A percentile compares a stretch with the other conserved stretches of the same genome.
Evolutionary conservation across 2,329 filamentous ascomycete genomes (phyloP).

Genomic region (Fusarium sp.): DNA sequence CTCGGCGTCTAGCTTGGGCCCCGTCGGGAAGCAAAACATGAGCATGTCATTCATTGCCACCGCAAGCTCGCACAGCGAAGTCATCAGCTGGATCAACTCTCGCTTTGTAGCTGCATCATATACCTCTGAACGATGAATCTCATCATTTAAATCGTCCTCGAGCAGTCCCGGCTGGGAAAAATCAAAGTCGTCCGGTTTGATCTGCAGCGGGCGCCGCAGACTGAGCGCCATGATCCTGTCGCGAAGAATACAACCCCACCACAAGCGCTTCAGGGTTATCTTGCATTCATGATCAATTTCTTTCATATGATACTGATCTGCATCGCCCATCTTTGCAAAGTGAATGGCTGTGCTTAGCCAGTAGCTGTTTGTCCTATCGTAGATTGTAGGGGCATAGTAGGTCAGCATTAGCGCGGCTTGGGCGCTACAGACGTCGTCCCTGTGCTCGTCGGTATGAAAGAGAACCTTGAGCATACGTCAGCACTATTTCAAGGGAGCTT

Average conservation of each 20-base stretch:
- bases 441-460: slow-evolving; percentile 1
- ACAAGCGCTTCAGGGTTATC: slow-evolving; percentile 62
- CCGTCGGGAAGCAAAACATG: neutral
- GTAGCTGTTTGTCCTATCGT: slow-evolving; percentile 15
- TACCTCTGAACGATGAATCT: slow-evolving; percentile 60
- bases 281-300: neutral
- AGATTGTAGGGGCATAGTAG: neutral
- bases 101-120: slow-evolving; percentile 62
- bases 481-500: neutral
- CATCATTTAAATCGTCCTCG: slow-evolving; percentile 61
- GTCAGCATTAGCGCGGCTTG: slow-evolving; percentile 18
- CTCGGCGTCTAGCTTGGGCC: neutral
- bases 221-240: slow-evolving; percentile 65
- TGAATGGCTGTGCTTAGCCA: slow-evolving; percentile 24
- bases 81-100: slow-evolving; percentile 50
- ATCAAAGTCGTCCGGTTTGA: slow-evolving; percentile 63
- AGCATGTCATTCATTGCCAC: slow-evolving; percentile 15
- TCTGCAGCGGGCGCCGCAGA: slow-evolving; percentile 63
- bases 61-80: slow-evolving; percentile 18
- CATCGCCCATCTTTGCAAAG: slow-evolving; percentile 5
- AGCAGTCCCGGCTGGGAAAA: slow-evolving; percentile 48
- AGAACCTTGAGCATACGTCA: neutral
- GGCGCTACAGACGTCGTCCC: slow-evolving; percentile 11
- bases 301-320: slow-evolving; percentile 2
- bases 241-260: slow-evolving; percentile 69